Evolutionary conservation across 495 filamentous ascomycete genomes (phyloP).

Genomic region (Hypomontagnella submonticulosa): DNA sequence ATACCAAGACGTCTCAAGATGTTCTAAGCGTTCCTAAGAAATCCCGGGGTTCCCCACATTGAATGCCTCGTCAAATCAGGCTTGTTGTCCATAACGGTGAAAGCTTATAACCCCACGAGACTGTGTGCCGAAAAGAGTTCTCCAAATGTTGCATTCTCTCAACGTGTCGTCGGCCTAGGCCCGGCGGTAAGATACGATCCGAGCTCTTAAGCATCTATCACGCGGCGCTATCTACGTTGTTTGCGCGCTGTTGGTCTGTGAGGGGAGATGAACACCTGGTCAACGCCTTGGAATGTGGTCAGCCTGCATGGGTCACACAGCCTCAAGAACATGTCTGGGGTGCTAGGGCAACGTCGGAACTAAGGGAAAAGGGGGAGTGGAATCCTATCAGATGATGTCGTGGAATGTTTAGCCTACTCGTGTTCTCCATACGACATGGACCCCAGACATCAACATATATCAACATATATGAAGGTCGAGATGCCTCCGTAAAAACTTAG

Average conservation of each 20-base stretch:
- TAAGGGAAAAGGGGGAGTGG: slow-evolving; percentile 17
- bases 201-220: slow-evolving; percentile 12
- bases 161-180: slow-evolving; percentile 9
- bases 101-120: slow-evolving; percentile 16
- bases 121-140: slow-evolving; percentile 11
- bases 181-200: slow-evolving; percentile 24
- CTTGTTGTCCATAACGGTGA: background rate
- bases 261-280: slow-evolving; percentile 14
- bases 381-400: slow-evolving; percentile 34
- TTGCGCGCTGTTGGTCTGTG: background rate
- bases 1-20: no score
- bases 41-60: slow-evolving; percentile 38
- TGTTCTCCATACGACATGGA: slow-evolving; percentile 14
- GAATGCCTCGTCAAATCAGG: slow-evolving; percentile 13
- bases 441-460: slow-evolving; percentile 1
- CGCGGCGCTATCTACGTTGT: slow-evolving; percentile 7
- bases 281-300: slow-evolving; percentile 33
- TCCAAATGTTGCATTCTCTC: slow-evolving; percentile 20
- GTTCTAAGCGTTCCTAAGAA: no score
- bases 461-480: slow-evolving; percentile 28
- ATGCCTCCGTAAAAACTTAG: slow-evolving; percentile 21
- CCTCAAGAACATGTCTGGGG: slow-evolving; percentile 16
- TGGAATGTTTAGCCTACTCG: slow-evolving; percentile 32
- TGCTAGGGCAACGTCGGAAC: slow-evolving; percentile 14
- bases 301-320: slow-evolving; percentile 39